phyloP scores from a whole-genome alignment of 305 asterid species.

The Petunia hybrid region DNA sequence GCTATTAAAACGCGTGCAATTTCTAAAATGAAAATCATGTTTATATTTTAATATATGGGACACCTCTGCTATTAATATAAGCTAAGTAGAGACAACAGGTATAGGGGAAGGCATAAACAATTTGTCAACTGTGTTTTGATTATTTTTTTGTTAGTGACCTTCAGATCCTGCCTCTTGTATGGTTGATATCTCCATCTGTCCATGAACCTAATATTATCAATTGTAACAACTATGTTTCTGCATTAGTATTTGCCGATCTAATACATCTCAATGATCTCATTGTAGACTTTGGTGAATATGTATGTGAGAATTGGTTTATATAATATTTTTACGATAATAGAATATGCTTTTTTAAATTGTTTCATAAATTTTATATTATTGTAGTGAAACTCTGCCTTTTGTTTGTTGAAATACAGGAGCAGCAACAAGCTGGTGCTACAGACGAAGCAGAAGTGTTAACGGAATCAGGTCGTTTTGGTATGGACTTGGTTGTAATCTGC shows the following conservation, averaged over 20 bases:
- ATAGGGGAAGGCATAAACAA: not conserved
- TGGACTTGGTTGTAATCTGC: not conserved
- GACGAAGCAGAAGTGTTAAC: constrained; percentile 94
- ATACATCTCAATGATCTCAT: not conserved
- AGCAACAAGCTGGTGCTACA: constrained; percentile 66
- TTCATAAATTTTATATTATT: not conserved
- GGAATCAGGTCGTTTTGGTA: constrained; percentile 99
- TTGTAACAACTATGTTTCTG: not conserved
- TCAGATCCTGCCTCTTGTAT: not conserved
- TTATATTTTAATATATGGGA: not conserved
- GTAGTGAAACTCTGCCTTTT: not conserved
- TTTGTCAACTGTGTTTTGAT: not conserved
- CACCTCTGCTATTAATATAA: not conserved
- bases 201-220: not conserved
- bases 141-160: not conserved
- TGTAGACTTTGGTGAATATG: not conserved
- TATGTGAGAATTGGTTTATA: not conserved
- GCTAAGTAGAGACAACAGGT: not conserved
- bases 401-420: constrained; percentile 54
- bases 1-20: not conserved
- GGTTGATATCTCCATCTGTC: not conserved
- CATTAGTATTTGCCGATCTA: not conserved
- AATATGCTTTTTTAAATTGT: not conserved
- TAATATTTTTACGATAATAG: not conserved
- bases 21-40: constrained; percentile 13